A percentile compares a stretch with the other conserved stretches of the same genome.
Evolutionary conservation across 805 yeast species (phyloP).

Genomic region (Candida taoyuanica): DNA sequence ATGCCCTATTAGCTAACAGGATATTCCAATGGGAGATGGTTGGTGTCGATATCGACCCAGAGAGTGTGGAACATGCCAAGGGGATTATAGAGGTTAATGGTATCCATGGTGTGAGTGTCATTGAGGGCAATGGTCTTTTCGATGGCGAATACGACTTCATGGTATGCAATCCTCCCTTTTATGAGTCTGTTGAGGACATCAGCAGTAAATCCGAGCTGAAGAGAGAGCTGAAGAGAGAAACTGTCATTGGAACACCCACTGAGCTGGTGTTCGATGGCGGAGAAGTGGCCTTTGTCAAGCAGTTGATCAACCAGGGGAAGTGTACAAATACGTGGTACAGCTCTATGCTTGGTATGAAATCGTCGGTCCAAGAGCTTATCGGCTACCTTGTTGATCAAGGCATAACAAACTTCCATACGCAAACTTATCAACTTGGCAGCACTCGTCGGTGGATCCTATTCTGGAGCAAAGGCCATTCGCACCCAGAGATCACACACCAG

Average conservation of each 20-base stretch:
- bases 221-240: slow-evolving; percentile 14
- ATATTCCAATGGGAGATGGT: slow-evolving; percentile 27
- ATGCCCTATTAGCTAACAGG: slow-evolving; percentile 37
- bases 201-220: slow-evolving; percentile 24
- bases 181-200: slow-evolving; percentile 33
- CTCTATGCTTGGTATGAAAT: slow-evolving; percentile 33
- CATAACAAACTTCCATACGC: slow-evolving; percentile 16
- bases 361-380: slow-evolving; percentile 13
- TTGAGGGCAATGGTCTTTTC: slow-evolving; percentile 17
- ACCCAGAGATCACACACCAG: slow-evolving; percentile 13
- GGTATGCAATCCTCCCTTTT: slow-evolving; percentile 55
- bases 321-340: slow-evolving; percentile 33
- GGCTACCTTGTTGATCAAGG: slow-evolving; percentile 1
- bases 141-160: slow-evolving; percentile 26
- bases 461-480: slow-evolving; percentile 19
- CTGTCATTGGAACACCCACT: slow-evolving; percentile 29
- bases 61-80: slow-evolving; percentile 30
- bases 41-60: slow-evolving; percentile 40
- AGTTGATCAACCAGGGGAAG: slow-evolving; percentile 33
- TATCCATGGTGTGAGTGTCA: slow-evolving; percentile 11
- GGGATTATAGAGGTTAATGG: slow-evolving; percentile 28
- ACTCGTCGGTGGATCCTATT: slow-evolving; percentile 26
- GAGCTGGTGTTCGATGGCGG: slow-evolving; percentile 46
- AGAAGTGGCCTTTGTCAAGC: slow-evolving; percentile 36
- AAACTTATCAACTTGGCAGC: slow-evolving; percentile 20